Evolutionary conservation across 257 asterid species (phyloP).

Genomic region (Jaltomata sinuosa): DNA sequence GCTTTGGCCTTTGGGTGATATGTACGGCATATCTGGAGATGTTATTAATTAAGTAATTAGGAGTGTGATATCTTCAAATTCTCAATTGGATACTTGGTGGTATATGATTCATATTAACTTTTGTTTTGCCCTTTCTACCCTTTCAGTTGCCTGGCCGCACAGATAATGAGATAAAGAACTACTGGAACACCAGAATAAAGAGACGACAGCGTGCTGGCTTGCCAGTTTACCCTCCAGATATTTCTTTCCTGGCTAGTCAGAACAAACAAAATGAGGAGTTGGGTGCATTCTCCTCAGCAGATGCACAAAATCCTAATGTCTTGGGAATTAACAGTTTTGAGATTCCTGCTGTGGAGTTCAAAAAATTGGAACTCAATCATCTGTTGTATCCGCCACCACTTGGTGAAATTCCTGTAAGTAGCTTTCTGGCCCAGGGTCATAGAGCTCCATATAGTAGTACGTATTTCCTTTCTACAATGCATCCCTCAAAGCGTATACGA

Average conservation of each 20-base stretch:
- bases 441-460: slow-evolving; percentile 8
- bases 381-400: slow-evolving; percentile 13
- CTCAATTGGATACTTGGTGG: not conserved
- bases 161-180: slow-evolving; percentile 56
- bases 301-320: slow-evolving; percentile 15
- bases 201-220: slow-evolving; percentile 46
- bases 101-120: not conserved
- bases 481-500: slow-evolving; percentile 39
- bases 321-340: slow-evolving; percentile 16
- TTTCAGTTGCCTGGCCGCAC: slow-evolving; percentile 56
- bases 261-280: slow-evolving; percentile 18
- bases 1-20: not conserved
- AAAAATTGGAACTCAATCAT: slow-evolving; percentile 18
- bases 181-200: slow-evolving; percentile 58
- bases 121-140: not conserved
- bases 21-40: not conserved
- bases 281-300: slow-evolving; percentile 13
- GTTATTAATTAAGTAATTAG: not conserved
- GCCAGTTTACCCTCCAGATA: slow-evolving; percentile 48
- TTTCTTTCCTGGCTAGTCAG: slow-evolving; percentile 19
- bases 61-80: not conserved
- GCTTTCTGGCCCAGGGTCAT: slow-evolving; percentile 20
- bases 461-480: slow-evolving; percentile 14
- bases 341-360: slow-evolving; percentile 35
- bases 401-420: slow-evolving; percentile 16